Evolutionary conservation across 2,329 filamentous ascomycete genomes (phyloP).

Genomic region (Capronia coronata): DNA sequence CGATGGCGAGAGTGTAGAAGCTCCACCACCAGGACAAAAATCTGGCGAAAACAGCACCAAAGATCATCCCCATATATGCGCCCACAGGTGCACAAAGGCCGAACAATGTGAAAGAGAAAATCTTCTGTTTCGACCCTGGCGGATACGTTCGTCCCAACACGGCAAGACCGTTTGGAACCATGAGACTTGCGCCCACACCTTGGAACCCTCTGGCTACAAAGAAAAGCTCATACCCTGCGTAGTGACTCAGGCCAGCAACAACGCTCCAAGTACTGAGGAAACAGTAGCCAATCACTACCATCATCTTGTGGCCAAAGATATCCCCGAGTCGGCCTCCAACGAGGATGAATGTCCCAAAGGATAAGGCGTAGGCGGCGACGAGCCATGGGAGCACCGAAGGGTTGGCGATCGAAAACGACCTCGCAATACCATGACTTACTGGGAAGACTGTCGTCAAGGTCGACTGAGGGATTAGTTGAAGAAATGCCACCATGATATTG

Average conservation of each 20-base stretch:
- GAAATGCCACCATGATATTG: slow-evolving; percentile 42
- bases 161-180: slow-evolving; percentile 55
- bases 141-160: slow-evolving; percentile 52
- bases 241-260: slow-evolving; percentile 36
- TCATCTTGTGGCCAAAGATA: slow-evolving; percentile 39
- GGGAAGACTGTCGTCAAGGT: slow-evolving; percentile 35
- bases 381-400: slow-evolving; percentile 33
- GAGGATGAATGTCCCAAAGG: slow-evolving; percentile 43
- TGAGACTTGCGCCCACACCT: slow-evolving; percentile 50
- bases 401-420: slow-evolving; percentile 37
- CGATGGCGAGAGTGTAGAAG: slow-evolving; percentile 39
- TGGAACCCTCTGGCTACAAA: slow-evolving; percentile 37
- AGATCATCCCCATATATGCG: slow-evolving; percentile 33
- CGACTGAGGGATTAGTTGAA: slow-evolving; percentile 39
- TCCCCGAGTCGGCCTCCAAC: slow-evolving; percentile 42
- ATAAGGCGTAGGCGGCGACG: slow-evolving; percentile 40
- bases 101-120: slow-evolving; percentile 49
- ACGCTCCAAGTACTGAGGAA: slow-evolving; percentile 39
- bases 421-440: slow-evolving; percentile 42
- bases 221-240: slow-evolving; percentile 34
- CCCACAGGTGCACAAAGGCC: slow-evolving; percentile 41
- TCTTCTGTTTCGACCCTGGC: slow-evolving; percentile 47
- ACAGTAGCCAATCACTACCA: slow-evolving; percentile 38
- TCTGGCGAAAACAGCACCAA: slow-evolving; percentile 22
- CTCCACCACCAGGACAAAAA: slow-evolving; percentile 43